Evolutionary conservation across 352 stramenopile species (phyloP), one percentile per base, ranked within the genome.

Genomic region (Phytophthora megakarya): DNA sequence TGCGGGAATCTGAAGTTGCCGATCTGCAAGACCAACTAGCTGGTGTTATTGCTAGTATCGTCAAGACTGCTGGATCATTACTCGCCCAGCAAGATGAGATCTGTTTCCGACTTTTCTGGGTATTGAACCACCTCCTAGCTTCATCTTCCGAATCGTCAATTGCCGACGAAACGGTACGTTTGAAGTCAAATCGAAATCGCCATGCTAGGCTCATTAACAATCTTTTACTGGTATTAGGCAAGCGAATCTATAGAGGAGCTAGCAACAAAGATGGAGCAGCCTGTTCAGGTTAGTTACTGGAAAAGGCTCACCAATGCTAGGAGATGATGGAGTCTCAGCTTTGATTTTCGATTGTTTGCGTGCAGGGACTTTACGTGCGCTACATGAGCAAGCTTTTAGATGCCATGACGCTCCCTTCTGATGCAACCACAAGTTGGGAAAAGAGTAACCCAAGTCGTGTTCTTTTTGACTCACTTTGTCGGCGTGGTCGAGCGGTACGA

Each of bases 391-490:
- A 77, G 18, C 59, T 95, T 16, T 44, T 93, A 18, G 57, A 78
- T 18, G 78, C 49, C 8, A 89, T 95, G 59, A 18, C 51, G 30
- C 70, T 90, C 13, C 78, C 79, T n/a, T 55, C 22, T 0, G 69
- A 88, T 48, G 67, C 54, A 42, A 48, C 25, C 15, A 37, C 44
- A 10, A 73, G 54, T 26, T 95, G 86, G 86, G 75, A 72, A 40
- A 95, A 95, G 48, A 85, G 50, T 33, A 65, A 84, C 11, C 60
- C 81, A 2, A 85, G 56, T 32, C 78, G 84, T 3, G 59, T 93
- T 25, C 54, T 93, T 18, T 95, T 95, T 49, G 86, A 95, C 55
- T 92, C 82, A 10, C 54, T 95, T 43, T 91, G 82, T 48, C 73
- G 84, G 26, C 86, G 78, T 42, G 78, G 81, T 16, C 83, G 83